Evolutionary conservation across 768 basidiomycete genomes (phyloP).

Genomic region (Wakefieldia striispora): DNA sequence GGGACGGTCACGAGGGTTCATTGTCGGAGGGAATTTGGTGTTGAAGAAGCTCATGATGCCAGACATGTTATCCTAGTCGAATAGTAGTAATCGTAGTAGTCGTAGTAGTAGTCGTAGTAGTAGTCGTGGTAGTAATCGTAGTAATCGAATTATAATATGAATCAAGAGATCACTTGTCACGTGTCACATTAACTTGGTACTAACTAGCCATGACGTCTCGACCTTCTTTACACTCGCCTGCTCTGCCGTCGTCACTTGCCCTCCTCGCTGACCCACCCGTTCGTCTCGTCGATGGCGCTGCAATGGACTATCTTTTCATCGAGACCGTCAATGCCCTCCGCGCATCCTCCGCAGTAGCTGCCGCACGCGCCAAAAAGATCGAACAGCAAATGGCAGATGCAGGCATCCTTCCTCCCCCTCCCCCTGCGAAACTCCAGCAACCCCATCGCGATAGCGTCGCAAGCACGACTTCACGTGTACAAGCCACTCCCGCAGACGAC

Average conservation of each 20-base stretch:
- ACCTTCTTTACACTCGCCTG: too few relatives aligned
- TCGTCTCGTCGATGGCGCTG: constrained; percentile 61
- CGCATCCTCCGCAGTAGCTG: constrained; percentile 71
- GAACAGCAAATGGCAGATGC: constrained; percentile 81
- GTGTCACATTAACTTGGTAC: too few relatives aligned
- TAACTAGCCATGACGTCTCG: too few relatives aligned
- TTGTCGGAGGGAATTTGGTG: constrained; percentile 51
- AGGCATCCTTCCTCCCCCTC: constrained; percentile 58
- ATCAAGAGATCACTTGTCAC: too few relatives aligned
- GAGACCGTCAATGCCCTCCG: constrained; percentile 74
- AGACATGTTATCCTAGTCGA: too few relatives aligned
- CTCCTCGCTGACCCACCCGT: constrained; percentile 63
- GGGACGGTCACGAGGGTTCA: constrained; percentile 54
- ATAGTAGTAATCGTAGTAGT: too few relatives aligned
- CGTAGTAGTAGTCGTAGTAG: too few relatives aligned
- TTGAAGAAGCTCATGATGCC: constrained; percentile 43
- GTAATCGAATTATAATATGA: too few relatives aligned
- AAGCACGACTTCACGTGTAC: constrained; percentile 24
- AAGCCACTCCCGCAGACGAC: constrained; percentile 31
- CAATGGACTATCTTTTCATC: constrained; percentile 85
- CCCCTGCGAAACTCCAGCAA: constrained; percentile 35
- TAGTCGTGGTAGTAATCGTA: too few relatives aligned
- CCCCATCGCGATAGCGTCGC: constrained; percentile 35
- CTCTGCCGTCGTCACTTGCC: too few relatives aligned
- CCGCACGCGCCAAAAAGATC: constrained; percentile 59